phyloP scores from a whole-genome alignment of 768 basidiomycete genomes.

The Termitomyces titanicus region DNA sequence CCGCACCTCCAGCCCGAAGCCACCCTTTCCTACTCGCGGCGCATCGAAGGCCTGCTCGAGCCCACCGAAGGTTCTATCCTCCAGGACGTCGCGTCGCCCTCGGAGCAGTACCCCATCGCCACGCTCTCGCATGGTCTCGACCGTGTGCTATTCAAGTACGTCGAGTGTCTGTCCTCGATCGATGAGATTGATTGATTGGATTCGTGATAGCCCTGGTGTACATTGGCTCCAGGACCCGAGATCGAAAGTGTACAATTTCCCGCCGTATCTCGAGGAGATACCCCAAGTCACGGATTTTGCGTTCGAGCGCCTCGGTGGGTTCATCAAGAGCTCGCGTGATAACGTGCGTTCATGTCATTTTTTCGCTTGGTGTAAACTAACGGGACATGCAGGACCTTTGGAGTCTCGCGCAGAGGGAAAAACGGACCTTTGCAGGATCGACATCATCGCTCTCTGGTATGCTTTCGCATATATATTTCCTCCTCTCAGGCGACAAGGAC shows the following conservation, averaged over 20 bases:
- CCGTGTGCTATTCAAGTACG: conserved; percentile 52
- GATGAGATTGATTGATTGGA: conserved; percentile 3
- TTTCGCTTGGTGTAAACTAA: not conserved
- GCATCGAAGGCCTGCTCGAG: conserved; percentile 32
- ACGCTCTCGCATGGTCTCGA: conserved; percentile 63
- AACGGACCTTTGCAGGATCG: conserved; percentile 72
- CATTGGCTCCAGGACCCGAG: conserved; percentile 88
- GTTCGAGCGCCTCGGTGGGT: conserved; percentile 71
- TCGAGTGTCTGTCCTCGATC: not conserved
- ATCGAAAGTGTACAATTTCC: conserved; percentile 83
- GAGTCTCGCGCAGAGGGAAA: conserved; percentile 53
- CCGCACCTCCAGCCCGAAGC: not conserved
- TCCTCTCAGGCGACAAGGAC: conserved; percentile 68
- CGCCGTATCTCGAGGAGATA: conserved; percentile 64
- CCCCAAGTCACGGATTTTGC: conserved; percentile 82
- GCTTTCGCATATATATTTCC: conserved; percentile 83
- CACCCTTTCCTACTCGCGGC: conserved; percentile 22
- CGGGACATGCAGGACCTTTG: conserved; percentile 52
- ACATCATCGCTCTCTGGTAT: conserved; percentile 88
- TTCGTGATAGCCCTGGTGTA: conserved; percentile 66
- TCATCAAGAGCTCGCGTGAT: conserved; percentile 78
- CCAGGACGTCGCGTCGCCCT: conserved; percentile 37
- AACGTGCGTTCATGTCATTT: conserved; percentile 43
- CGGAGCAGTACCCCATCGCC: conserved; percentile 53
- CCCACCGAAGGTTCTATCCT: conserved; percentile 12